Evolutionary conservation across 2,329 filamentous ascomycete genomes (phyloP), one percentile per base, ranked within the genome.

Genomic region (Aspergillus persii): DNA sequence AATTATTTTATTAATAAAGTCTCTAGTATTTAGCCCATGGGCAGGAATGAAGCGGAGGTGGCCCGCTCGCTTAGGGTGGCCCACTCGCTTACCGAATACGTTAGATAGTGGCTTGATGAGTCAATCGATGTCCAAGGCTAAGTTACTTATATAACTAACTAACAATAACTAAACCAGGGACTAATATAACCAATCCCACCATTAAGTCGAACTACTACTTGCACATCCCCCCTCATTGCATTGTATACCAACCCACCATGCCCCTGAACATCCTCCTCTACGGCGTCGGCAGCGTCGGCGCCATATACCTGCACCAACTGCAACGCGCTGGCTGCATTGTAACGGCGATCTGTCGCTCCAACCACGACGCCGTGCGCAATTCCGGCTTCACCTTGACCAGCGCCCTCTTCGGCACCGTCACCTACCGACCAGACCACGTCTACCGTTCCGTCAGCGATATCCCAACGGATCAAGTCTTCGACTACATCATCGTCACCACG

Each of bases 401-500:
- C 39, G 62, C 58, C 3, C 58, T 66, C 30, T 71, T 66, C 54
- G 69, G 69, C 39, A 61, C 62, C 50, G 53, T 69, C 50, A 63
- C 61, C 46, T 67, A 68, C 51, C 63, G 58, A 3, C 69, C 69
- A 6, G 57, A 59, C 33, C 59, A 62, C 31, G 58, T 68, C 4
- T 61, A 68, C 8, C 61, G 61, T 30, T 63, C 46, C 30, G 54
- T 69, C 1, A 56, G 56, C 11, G 67, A 71, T 41, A 64, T 64
- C 7, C 63, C 66, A 2, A 26, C 61, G 41, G 61, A 60, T 33
- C 41, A 50, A 15, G 66, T 71, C 1, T 83, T 76, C 64, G 80
- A 83, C 67, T 83, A 78, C 64, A 65, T 83, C n/a, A 58, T 83
- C 9, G 75, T 83, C 41, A 76, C 72, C 31, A 76, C 74, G 57